Conservation (phyloP, 805 yeast genomes). For the Blastobotrys mokoenaii region DNA sequence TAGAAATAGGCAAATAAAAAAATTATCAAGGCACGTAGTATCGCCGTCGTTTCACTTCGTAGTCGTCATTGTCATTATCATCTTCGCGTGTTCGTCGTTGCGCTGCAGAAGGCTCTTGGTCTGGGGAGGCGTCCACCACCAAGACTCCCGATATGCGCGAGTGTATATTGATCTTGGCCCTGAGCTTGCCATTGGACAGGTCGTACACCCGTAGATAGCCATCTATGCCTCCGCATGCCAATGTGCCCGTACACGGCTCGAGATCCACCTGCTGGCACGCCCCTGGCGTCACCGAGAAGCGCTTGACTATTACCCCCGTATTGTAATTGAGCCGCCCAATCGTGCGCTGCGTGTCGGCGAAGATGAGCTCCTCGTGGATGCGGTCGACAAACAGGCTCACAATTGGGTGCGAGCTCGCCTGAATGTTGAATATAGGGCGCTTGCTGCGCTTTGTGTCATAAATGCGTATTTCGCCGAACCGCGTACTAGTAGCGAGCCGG, state of each 20-base stretch:
- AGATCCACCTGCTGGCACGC: conserved; percentile 2
- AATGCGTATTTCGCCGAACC: conserved; percentile 56
- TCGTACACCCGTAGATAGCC: conserved; percentile 9
- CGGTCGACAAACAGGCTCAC: conserved; percentile 7
- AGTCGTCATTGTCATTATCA: background rate
- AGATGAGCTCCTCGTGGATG: conserved; percentile 4
- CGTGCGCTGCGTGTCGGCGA: conserved; percentile 11
- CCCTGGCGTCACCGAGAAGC: conserved; percentile 1
- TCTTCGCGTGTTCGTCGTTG: too few relatives aligned
- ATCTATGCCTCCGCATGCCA: conserved; percentile 12
- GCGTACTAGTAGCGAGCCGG: conserved; percentile 55
- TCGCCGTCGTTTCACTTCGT: background rate
- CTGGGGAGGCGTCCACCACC: conserved; percentile 3
- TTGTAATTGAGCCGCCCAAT: conserved; percentile 6
- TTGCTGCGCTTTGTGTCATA: conserved; percentile 46
- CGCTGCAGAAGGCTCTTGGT: too few relatives aligned
- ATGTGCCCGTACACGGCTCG: background rate
- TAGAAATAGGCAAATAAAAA: too few relatives aligned
- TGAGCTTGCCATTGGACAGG: conserved; percentile 7
- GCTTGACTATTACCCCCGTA: background rate
- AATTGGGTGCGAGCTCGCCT: conserved; percentile 14
- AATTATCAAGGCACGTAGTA: too few relatives aligned
- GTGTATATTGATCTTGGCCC: conserved; percentile 4
- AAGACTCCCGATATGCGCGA: conserved; percentile 6
- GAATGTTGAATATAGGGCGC: conserved; percentile 12